Evolutionary conservation across 176 grass and related monocot species (phyloP), one percentile per base, ranked within the genome.

Genomic region (Panicum miliaceum): DNA sequence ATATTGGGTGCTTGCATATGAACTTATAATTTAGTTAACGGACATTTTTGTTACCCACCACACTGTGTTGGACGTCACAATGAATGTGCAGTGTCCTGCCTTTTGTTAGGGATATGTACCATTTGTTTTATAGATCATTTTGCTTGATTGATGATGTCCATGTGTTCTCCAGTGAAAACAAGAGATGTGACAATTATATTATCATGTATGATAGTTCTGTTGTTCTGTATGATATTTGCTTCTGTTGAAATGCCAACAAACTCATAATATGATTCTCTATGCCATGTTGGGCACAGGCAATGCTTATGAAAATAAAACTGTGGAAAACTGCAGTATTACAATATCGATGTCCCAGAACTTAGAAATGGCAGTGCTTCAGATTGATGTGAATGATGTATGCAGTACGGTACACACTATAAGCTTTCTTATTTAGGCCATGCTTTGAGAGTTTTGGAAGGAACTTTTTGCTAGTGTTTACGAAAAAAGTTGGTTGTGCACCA

Each of bases 401-500:
- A 52, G 54, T 62, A 61, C 2, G 2, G 5, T 60, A 53, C 60
- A 16, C 8, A 50, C 32, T 71, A 48, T 67, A 45, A 45, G 22
- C 25, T 61, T 82, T 48, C 19, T 19, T 77, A 22, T 12, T 56
- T 0, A 20, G 22, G 23, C 37, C 38, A 83, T 88, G 57, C 19
- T 51, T 27, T 40, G 27, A 48, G 36, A 48, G 71, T 50, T 61
- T 7, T 4, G 43, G 60, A 64, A 29, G 76, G 20, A 29, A 19
- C 7, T 61, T 76, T 11, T 82, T 52, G 3, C 41, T 70, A 40
- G 41, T 74, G 69, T 42, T 7, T 45, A 34, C 63, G 52, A 77
- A 87, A 70, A 37, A 77, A 52, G 8, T 75, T 81, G 46, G 26
- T 67, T 75, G 47, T 75, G 40, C 9, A 1, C 63, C 29, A 36